These are phyloP conservation scores for Sarocladiaceae sp. DNA, from an alignment of 2,329 filamentous ascomycete genomes.

Conservation along the genomic window DNA sequence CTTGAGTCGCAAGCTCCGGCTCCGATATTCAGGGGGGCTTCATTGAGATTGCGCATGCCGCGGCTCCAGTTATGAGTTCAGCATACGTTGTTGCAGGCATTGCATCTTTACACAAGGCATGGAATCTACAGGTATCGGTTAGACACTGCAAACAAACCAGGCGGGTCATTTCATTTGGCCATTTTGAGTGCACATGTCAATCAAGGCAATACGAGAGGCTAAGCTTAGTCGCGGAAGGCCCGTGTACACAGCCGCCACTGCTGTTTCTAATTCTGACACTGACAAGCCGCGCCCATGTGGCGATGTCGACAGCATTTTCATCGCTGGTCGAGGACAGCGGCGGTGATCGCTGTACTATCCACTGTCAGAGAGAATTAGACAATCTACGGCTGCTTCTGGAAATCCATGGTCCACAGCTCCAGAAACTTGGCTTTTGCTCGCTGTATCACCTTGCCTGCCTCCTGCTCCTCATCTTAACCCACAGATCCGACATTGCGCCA, in stretches of 20 bases:
- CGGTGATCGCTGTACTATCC: background rate
- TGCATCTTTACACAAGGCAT: too few species aligned
- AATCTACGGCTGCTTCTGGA: too few species aligned
- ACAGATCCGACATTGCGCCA: background rate
- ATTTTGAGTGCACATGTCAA: background rate
- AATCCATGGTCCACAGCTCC: background rate
- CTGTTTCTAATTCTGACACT: conserved; percentile 9
- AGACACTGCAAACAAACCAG: background rate
- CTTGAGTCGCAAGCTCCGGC: conserved; percentile 4
- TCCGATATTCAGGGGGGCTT: conserved; percentile 6
- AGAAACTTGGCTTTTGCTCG: conserved; percentile 8
- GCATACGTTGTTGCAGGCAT: too few species aligned
- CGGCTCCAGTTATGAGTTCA: background rate
- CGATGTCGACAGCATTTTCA: background rate
- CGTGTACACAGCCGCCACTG: background rate
- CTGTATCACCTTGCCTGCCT: too few species aligned
- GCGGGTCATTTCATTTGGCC: background rate
- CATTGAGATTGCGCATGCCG: conserved; percentile 7
- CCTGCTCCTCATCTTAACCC: background rate
- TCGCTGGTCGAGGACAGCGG: background rate
- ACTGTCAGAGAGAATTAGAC: background rate
- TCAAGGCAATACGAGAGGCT: background rate
- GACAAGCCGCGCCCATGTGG: conserved; percentile 7
- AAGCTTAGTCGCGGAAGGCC: background rate
- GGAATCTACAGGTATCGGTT: too few species aligned